Percentiles rank a stretch among this genome's conserved stretches.
Evolutionary conservation across 2,329 filamentous ascomycete species (phyloP).

Genomic region (Fonsecaea monophora): DNA sequence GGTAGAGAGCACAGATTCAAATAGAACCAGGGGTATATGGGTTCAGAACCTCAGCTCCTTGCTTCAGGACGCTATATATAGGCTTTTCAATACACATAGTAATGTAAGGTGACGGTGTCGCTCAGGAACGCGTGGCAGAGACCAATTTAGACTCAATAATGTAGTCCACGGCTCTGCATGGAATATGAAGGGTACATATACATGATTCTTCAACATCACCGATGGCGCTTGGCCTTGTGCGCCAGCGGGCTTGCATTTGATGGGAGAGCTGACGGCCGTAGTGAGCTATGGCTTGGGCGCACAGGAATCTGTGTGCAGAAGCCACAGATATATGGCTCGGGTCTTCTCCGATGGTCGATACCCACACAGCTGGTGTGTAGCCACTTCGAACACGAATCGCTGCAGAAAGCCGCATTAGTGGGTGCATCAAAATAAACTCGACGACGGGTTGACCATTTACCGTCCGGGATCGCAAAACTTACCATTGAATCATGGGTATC

Average conservation of each 20-base stretch:
- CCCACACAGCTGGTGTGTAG: conserved; percentile 66
- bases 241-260: conserved; percentile 38
- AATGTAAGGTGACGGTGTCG: background rate
- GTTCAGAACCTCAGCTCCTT: conserved; percentile 3
- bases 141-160: background rate
- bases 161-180: background rate
- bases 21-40: conserved; percentile 12
- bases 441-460: background rate
- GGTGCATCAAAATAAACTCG: background rate
- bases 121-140: background rate
- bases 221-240: conserved; percentile 37
- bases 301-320: conserved; percentile 57
- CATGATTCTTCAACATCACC: conserved; percentile 7
- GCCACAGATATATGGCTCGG: conserved; percentile 58
- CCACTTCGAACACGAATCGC: conserved; percentile 69
- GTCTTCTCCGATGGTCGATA: conserved; percentile 55
- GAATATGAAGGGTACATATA: background rate
- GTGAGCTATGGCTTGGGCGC: conserved; percentile 42
- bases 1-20: background rate
- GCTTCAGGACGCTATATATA: conserved; percentile 10
- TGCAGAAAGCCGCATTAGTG: conserved; percentile 36
- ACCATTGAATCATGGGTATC: conserved; percentile 67
- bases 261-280: conserved; percentile 32
- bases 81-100: background rate
- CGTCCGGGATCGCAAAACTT: conserved; percentile 33